These are phyloP conservation scores for Elasticomyces elasticus DNA, from an alignment of 495 filamentous ascomycete genomes.

Conservation along the genomic window DNA sequence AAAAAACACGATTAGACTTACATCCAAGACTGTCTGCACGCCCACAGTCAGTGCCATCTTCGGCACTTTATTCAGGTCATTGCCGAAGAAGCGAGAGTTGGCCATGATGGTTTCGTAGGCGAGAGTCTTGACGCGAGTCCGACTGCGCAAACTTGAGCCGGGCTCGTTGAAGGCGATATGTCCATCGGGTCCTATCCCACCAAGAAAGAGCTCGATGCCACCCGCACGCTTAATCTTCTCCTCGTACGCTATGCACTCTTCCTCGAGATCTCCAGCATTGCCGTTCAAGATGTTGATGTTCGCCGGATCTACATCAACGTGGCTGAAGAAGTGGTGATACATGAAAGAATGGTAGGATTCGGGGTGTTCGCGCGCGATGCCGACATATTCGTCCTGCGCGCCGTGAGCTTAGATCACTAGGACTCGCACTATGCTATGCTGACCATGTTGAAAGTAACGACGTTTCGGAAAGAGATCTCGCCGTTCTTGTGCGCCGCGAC, in stretches of 20 bases:
- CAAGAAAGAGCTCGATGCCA: slow-evolving; percentile 78
- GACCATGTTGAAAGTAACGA: slow-evolving; percentile 90
- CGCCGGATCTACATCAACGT: slow-evolving; percentile 67
- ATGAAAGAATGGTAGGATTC: slow-evolving; percentile 84
- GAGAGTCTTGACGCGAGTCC: slow-evolving; percentile 76
- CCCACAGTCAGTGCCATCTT: slow-evolving; percentile 79
- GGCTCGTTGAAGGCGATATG: slow-evolving; percentile 90
- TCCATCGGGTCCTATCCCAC: slow-evolving; percentile 75
- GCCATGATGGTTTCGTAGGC: slow-evolving; percentile 80
- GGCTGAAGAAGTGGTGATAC: slow-evolving; percentile 84
- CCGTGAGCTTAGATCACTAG: no score
- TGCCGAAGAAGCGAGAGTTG: slow-evolving; percentile 73
- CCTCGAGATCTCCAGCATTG: slow-evolving; percentile 63
- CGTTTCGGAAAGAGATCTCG: slow-evolving; percentile 75
- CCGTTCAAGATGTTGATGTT: slow-evolving; percentile 84
- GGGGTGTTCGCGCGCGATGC: slow-evolving; percentile 69
- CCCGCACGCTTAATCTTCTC: slow-evolving; percentile 62
- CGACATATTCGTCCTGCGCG: slow-evolving; percentile 75
- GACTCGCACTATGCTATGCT: slow-evolving; percentile 4
- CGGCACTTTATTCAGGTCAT: slow-evolving; percentile 62
- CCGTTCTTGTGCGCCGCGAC: slow-evolving; percentile 67
- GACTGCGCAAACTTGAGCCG: slow-evolving; percentile 65
- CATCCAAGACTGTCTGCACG: slow-evolving; percentile 75
- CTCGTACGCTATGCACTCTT: slow-evolving; percentile 71
- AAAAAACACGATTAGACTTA: slow-evolving; percentile 20